Percentiles rank a stretch among this genome's conserved stretches.
Conservation (phyloP, 108 stramenopile genomes). For the Licmophora abbreviata region DNA sequence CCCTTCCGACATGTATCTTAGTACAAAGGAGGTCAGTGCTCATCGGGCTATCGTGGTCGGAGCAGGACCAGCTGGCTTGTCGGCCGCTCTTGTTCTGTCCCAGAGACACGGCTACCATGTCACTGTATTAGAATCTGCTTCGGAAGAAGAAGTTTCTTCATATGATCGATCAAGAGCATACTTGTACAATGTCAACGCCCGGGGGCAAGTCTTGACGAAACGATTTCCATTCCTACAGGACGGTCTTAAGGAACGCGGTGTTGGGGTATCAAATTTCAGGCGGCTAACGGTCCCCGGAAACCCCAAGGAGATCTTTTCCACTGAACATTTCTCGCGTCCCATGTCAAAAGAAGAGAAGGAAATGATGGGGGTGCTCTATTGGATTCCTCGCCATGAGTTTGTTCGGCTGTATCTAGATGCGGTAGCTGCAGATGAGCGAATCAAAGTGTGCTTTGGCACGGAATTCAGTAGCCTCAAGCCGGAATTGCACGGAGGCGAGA, state of each 20-base stretch:
- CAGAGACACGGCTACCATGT: conserved; percentile 34
- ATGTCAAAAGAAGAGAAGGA: background rate
- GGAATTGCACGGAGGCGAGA: conserved; percentile 9
- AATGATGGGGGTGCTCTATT: background rate
- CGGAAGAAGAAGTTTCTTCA: conserved; percentile 2
- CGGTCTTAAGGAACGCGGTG: conserved; percentile 48
- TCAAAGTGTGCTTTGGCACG: background rate
- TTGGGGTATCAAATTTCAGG: background rate
- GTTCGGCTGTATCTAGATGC: background rate
- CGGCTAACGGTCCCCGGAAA: background rate
- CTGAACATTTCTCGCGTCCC: background rate
- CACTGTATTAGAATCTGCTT: conserved; percentile 57
- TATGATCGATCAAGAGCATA: background rate
- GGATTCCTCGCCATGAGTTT: background rate
- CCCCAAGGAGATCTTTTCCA: background rate
- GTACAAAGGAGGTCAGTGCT: too few relatives aligned
- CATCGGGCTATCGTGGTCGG: conserved; percentile 72
- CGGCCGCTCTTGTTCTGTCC: conserved; percentile 41
- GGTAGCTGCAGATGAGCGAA: background rate
- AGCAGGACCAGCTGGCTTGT: conserved; percentile 55
- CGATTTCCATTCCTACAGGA: conserved; percentile 63
- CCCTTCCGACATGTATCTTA: too few relatives aligned
- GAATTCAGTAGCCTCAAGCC: background rate
- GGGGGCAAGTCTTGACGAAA: conserved; percentile 72
- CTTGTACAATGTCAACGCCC: conserved; percentile 16